Percentiles rank a stretch among this genome's conserved stretches.
Evolutionary conservation across 441 rosid genomes (phyloP).

Genomic region (Jatropha multifida): DNA sequence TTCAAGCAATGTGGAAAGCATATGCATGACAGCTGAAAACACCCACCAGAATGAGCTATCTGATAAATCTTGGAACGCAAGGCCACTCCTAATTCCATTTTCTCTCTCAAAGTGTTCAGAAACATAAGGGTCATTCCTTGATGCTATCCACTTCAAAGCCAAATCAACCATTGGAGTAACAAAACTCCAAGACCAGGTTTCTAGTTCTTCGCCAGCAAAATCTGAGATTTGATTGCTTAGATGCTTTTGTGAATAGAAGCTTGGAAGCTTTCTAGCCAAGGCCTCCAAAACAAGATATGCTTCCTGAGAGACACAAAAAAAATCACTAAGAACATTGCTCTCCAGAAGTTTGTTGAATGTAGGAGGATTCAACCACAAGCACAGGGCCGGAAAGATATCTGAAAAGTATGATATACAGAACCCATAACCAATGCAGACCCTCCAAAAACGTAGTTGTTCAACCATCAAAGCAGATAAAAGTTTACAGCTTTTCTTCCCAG

Average conservation of each 20-base stretch:
- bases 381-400: constrained; percentile 74
- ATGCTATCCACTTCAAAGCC: constrained; percentile 67
- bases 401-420: constrained; percentile 64
- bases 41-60: constrained; percentile 61
- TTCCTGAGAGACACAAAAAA: constrained; percentile 65
- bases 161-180: constrained; percentile 76
- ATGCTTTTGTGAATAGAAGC: constrained; percentile 44
- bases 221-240: constrained; percentile 25
- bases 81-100: constrained; percentile 32
- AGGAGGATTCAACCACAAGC: constrained; percentile 86
- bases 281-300: constrained; percentile 75
- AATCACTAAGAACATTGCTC: constrained; percentile 54
- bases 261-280: constrained; percentile 72
- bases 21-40: constrained; percentile 60
- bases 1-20: constrained; percentile 71
- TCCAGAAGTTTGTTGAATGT: constrained; percentile 56
- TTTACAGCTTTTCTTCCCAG: constrained; percentile 71
- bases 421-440: constrained; percentile 68
- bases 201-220: constrained; percentile 30
- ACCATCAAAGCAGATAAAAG: constrained; percentile 70
- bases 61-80: constrained; percentile 31
- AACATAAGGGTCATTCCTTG: constrained; percentile 29
- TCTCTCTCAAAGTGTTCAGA: constrained; percentile 43
- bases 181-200: constrained; percentile 80
- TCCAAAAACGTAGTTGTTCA: constrained; percentile 89